phyloP scores from a whole-genome alignment of 495 filamentous ascomycete species.

The Chaetomium tenue region DNA sequence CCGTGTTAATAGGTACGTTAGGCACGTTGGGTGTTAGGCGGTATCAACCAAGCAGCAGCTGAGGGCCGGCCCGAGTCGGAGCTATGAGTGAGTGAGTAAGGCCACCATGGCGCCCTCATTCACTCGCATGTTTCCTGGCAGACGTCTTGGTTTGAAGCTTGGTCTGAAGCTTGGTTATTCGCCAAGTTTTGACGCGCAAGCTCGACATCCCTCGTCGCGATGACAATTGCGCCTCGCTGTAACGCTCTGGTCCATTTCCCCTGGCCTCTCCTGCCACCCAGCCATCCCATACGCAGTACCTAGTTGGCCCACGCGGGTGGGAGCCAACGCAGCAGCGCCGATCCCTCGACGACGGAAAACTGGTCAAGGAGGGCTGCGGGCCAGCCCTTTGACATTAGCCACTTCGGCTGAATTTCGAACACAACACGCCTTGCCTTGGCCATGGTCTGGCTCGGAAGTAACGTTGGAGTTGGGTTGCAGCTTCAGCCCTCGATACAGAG shows the following conservation, averaged over 20 bases:
- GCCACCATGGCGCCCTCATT: neutral
- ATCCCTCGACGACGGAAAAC: neutral
- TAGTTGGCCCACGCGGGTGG: neutral
- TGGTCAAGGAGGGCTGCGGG: neutral
- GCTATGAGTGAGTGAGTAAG: too few relatives aligned
- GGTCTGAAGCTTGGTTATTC: neutral
- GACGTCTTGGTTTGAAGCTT: too few relatives aligned
- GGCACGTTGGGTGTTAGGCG: too few relatives aligned
- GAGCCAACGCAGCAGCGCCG: neutral
- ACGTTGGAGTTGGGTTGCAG: slow-evolving; percentile 22
- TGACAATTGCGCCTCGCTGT: neutral
- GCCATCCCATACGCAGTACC: neutral
- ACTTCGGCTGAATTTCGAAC: slow-evolving; percentile 33
- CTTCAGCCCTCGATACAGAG: neutral
- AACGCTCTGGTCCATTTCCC: neutral
- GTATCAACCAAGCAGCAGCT: neutral
- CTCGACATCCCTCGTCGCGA: neutral
- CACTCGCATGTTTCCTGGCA: neutral
- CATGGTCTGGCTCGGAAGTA: slow-evolving; percentile 17
- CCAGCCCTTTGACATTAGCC: slow-evolving; percentile 30
- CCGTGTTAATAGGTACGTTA: neutral
- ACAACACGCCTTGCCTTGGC: neutral
- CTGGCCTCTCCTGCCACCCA: neutral
- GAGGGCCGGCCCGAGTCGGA: neutral
- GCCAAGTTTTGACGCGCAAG: neutral